Evolutionary conservation across 257 asterid genomes (phyloP).

Genomic region (Capsicum pubescens): DNA sequence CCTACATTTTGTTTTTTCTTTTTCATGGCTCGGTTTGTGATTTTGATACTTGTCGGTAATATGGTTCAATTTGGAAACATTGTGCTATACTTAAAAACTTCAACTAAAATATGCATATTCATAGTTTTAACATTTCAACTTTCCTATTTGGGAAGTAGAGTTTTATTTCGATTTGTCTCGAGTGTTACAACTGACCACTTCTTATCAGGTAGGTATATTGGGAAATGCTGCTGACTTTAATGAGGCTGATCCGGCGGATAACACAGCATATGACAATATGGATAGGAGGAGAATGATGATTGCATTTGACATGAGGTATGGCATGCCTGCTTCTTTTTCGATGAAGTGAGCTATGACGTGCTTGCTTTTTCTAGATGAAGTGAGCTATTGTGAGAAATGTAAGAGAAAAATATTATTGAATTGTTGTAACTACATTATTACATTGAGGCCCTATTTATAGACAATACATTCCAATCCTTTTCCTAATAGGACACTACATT

Average conservation of each 20-base stretch:
- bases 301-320: conserved; percentile 96
- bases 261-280: conserved; percentile 46
- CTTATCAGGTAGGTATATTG: conserved; percentile 80
- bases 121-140: not conserved
- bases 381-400: too few relatives aligned
- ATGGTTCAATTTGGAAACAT: not conserved
- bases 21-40: not conserved
- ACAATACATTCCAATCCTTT: too few relatives aligned
- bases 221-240: conserved; percentile 91
- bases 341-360: not conserved
- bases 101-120: not conserved
- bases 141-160: conserved; percentile 4
- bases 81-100: conserved; percentile 16
- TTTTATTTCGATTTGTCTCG: not conserved
- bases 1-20: conserved; percentile 16
- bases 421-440: too few relatives aligned
- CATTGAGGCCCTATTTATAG: too few relatives aligned
- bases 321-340: not conserved
- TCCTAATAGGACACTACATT: too few relatives aligned
- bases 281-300: conserved; percentile 90
- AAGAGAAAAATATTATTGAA: too few relatives aligned
- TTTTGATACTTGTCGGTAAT: not conserved
- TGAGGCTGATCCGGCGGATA: conserved; percentile 55
- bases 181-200: conserved; percentile 30
- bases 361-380: not conserved